phyloP scores from a whole-genome alignment of 805 yeast genomes.

The Candida verbasci region DNA sequence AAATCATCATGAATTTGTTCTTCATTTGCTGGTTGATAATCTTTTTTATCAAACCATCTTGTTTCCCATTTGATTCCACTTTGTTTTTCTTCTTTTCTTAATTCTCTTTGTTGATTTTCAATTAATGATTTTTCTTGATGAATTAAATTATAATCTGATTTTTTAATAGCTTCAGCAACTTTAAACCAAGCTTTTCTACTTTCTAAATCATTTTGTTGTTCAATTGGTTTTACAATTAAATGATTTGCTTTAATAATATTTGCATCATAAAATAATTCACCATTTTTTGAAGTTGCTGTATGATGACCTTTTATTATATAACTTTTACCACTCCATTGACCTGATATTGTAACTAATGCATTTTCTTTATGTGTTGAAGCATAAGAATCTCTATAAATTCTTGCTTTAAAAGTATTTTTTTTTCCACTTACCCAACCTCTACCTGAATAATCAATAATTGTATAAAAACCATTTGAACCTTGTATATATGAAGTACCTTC shows the following conservation, averaged over 20 bases:
- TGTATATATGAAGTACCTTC: conserved; percentile 87
- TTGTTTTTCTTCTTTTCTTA: conserved; percentile 69
- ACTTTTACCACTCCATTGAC: conserved; percentile 89
- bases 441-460: conserved; percentile 78
- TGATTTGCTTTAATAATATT: conserved; percentile 45
- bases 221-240: conserved; percentile 73
- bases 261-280: conserved; percentile 63
- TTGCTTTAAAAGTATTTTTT: conserved; percentile 87
- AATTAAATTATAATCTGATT: conserved; percentile 72
- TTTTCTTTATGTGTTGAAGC: conserved; percentile 50
- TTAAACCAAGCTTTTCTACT: conserved; percentile 84
- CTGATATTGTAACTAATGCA: conserved; percentile 74
- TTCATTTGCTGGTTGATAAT: conserved; percentile 16
- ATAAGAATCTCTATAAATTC: conserved; percentile 54
- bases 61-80: conserved; percentile 66
- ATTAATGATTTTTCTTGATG: conserved; percentile 69
- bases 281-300: conserved; percentile 40
- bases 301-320: conserved; percentile 55
- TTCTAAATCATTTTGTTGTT: conserved; percentile 76
- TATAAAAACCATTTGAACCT: conserved; percentile 70
- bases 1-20: conserved; percentile 24
- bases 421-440: conserved; percentile 95
- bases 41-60: conserved; percentile 67
- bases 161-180: conserved; percentile 82
- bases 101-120: conserved; percentile 81